Conservation (phyloP, 1,284 basidiomycete species). For the Rhodotorula glutinis region DNA sequence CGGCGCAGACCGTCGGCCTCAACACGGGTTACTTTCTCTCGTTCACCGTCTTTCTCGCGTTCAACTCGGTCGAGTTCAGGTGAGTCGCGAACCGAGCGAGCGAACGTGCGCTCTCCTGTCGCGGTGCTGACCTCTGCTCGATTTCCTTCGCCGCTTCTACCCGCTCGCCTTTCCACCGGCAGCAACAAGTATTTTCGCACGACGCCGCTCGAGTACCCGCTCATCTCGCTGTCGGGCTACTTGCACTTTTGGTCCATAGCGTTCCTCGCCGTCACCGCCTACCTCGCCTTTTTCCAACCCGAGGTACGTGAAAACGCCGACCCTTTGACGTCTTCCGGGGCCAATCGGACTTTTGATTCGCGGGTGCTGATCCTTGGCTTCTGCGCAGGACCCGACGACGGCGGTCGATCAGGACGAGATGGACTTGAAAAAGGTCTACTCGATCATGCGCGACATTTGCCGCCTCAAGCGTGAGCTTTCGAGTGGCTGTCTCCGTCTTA, state of each 20-base stretch:
- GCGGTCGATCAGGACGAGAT: slow-evolving; percentile 67
- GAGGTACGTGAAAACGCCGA: slow-evolving; percentile 58
- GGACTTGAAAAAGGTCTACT: slow-evolving; percentile 86
- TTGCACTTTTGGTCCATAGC: slow-evolving; percentile 80
- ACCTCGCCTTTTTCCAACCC: slow-evolving; percentile 83
- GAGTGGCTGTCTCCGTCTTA: background rate
- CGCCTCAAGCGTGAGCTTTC: slow-evolving; percentile 71
- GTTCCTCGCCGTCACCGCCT: slow-evolving; percentile 78
- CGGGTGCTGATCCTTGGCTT: background rate
- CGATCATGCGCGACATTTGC: slow-evolving; percentile 90
- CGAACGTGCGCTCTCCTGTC: background rate
- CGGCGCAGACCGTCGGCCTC: slow-evolving; percentile 95
- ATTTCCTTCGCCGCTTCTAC: too few species aligned
- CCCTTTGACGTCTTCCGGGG: background rate
- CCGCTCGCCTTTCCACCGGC: slow-evolving; percentile 5
- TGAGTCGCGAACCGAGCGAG: slow-evolving; percentile 51
- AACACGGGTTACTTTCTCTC: slow-evolving; percentile 95
- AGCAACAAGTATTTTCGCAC: slow-evolving; percentile 68
- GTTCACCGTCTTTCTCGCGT: slow-evolving; percentile 95
- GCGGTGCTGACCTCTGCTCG: too few species aligned
- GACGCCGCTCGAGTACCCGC: slow-evolving; percentile 65
- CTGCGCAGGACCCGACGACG: slow-evolving; percentile 64
- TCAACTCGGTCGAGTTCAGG: slow-evolving; percentile 92
- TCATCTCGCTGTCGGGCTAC: slow-evolving; percentile 76
- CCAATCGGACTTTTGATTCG: too few species aligned